Evolutionary conservation across 1,139 yeast species (phyloP), one percentile per base, ranked within the genome.

Genomic region (Debaryomyces robertsiae): DNA sequence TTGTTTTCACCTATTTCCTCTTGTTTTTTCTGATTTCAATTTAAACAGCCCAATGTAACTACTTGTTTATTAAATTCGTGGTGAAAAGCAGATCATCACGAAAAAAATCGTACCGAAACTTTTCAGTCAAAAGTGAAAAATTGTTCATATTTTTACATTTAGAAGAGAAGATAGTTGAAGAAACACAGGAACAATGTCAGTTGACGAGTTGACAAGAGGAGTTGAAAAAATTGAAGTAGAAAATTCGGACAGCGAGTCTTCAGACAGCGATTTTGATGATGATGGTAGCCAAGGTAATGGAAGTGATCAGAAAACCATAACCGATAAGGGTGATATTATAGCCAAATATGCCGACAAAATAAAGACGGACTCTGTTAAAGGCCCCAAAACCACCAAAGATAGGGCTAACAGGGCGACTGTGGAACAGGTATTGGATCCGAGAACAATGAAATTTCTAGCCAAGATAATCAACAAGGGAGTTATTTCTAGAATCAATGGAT

Each of bases 401-500:
- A 82, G 91, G 55, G 82, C 98, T 2, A 90, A 93, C 54, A 72
- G 98, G 46, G 98, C 98, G 3, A 94, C 99, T 0, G 95, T 90
- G 14, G 98, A 94, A 54, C 96, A 91, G 61, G 98, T 93, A 3
- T 67, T 94, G 45, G 99, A 94, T 61, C 98, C 98, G 1, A 75
- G 98, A 49, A 94, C 99, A 0, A 75, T 93, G 70, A 72, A 81
- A 54, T 91, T 91, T 57, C 69, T 94, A 46, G 82, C 83, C 41
- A 89, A 88, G 47, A 75, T 94, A 61, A 82, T 89, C 60, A 86
- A 82, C 57, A 82, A 85, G 53, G 96, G 96, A 3, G 75, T 86
- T 10, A 79, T 94, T 24, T 80, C 93, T 6, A 81, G 88, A 51
- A 84, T 94, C 54, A 89, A 91, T 55, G 98, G 98, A 6, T 93